Base-by-base conservation (phyloP, 345 rosid genomes). In the Lenwebbia sp. region DNA sequence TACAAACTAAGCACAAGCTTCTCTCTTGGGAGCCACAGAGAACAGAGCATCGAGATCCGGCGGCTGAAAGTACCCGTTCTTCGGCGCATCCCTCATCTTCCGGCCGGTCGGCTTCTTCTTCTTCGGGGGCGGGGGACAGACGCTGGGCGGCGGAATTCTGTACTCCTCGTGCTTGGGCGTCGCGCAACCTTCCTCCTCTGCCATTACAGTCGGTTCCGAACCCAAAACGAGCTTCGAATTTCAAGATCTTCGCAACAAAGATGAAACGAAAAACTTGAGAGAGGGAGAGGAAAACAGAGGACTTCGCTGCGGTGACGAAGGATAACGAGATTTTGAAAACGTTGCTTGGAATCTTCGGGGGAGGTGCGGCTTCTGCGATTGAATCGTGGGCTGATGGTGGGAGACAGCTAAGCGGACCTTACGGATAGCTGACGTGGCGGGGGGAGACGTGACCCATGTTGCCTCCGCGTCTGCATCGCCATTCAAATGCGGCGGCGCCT, bases 1-100 rank as follows among this genome's bases (percentile, higher is more conserved):
- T 23, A 19, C 44, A 70, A 37, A 40, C 90, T 91, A 91, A 87
- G 93, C 92, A 49, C 89, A 89, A 65, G 92, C 92, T 89, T 87
- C 89, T 49, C 90, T 87, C 57, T 90, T 89, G 40, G 90, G 87
- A 25, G 85, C 85, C 85, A 86, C 53, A 21, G 91, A 85, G 84
- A 94, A 92, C 83, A 95, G 84, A 85, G 88, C 74, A 28, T 94
- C 98, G 22, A 95, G 92, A 90, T 94, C 97, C 49, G 95, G 96
- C 62, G 97, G 93, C 83, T 90, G 95, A 70, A 95, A 94, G 85
- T 89, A 95, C 21, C 95, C 95, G 54, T 91, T 90, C 89, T 88
- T 89, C 25, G 97, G 96, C 15, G 94, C 94, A 33, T 89, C 94
- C 65, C 91, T 88, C 75, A 74, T 92, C 85, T 84, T 90, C 49